Base-by-base conservation (phyloP, 352 stramenopile genomes). In the Phytophthora pinifolia region DNA sequence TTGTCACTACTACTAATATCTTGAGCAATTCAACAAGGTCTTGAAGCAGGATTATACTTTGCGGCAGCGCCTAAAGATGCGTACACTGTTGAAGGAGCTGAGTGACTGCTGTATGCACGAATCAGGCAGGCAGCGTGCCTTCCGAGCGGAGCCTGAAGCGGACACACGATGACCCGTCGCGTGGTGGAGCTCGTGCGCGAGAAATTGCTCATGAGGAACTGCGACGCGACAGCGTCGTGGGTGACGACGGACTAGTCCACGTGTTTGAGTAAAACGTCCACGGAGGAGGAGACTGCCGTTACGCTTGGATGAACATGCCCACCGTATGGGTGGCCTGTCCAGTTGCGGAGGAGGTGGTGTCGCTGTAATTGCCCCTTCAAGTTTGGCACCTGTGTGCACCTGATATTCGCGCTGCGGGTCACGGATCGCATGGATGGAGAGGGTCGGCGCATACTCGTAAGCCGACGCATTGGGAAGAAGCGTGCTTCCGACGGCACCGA, bases 21-120 rank as follows among this genome's bases (percentile, higher is more conserved):
- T 39, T 1, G 58, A 72, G 36, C 29, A 57, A 29, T 67, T 67
- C 20, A 67, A 62, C 39, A 50, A 44, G 0, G 22, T 56, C 2
- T 42, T 67, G 12, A 72, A 70, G 35, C 18, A 22, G 0, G 55
- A 59, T 25, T 63, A 66, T 22, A 62, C 55, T 14, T 15, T 54
- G n/a, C 30, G 36, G 2, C 29, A 33, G 9, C 33, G 55, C 1
- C 18, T 50, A 0, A 63, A 62, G 34, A 60, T 63, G 29, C 43
- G 53, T 0, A 9, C 29, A 13, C 14, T 61, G 3, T 18, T 49
- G 2, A n/a, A n/a, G n/a, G n/a, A 61, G 12, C 36, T 49, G 8
- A 30, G 32, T 1, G 18, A 44, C 2, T 51, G 50, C 36, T 55
- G 47, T 4, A 27, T 41, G 12, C 25, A 46, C 9, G 25, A 32